Conservation (phyloP, 2,329 filamentous ascomycete genomes). For the Pyrenophora tritici-repentis region DNA sequence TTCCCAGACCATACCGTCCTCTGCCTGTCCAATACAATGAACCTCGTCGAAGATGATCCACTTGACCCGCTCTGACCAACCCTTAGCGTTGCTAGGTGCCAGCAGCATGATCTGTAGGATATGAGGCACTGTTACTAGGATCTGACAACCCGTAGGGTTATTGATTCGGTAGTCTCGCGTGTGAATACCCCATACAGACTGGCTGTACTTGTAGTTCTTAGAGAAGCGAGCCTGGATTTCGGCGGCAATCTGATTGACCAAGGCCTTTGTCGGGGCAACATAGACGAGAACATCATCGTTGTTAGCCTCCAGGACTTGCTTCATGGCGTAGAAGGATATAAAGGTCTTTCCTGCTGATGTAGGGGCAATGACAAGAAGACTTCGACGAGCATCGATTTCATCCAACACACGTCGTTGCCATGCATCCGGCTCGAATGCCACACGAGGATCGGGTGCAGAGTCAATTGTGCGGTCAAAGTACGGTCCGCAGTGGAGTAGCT, state of each 20-base stretch:
- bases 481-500: conserved; percentile 70
- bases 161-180: conserved; percentile 77
- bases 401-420: conserved; percentile 79
- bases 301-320: conserved; percentile 69
- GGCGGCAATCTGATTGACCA: conserved; percentile 83
- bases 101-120: conserved; percentile 77
- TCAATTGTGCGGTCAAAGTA: conserved; percentile 78
- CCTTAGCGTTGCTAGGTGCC: conserved; percentile 67
- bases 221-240: conserved; percentile 76
- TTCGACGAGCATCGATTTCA: conserved; percentile 70
- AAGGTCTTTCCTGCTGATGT: conserved; percentile 84
- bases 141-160: conserved; percentile 71
- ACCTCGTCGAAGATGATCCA: conserved; percentile 84
- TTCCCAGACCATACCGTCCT: conserved; percentile 79
- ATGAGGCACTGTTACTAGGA: conserved; percentile 77
- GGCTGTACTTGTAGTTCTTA: conserved; percentile 64
- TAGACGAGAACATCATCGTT: conserved; percentile 76
- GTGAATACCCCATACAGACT: conserved; percentile 78
- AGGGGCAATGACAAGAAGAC: conserved; percentile 75
- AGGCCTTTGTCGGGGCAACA: conserved; percentile 78
- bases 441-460: conserved; percentile 68
- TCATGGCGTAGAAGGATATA: conserved; percentile 84
- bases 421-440: conserved; percentile 73
- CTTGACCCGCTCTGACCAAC: conserved; percentile 70
- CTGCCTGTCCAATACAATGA: conserved; percentile 76